These are phyloP conservation scores for Cairneyella variabilis DNA, from an alignment of 495 filamentous ascomycete genomes.

Conservation along the genomic window DNA sequence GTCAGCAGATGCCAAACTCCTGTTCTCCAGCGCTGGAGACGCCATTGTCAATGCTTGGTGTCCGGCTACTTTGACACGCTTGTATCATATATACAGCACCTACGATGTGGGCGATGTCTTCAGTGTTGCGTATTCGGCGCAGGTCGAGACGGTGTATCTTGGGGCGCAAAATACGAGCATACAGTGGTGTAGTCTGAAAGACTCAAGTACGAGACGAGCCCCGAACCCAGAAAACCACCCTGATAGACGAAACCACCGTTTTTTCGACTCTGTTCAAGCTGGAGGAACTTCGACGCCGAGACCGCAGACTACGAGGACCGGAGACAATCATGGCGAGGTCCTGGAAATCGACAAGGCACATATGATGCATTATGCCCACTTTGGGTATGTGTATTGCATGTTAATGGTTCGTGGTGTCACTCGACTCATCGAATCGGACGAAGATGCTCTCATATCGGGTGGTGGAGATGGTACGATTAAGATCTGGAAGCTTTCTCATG, in stretches of 20 bases:
- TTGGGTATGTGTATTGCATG: constrained; percentile 96
- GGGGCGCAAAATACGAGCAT: constrained; percentile 95
- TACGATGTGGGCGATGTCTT: constrained; percentile 97
- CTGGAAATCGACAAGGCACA: constrained; percentile 81
- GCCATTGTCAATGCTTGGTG: constrained; percentile 82
- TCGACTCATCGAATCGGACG: constrained; percentile 56
- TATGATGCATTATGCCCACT: constrained; percentile 86
- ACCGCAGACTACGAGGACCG: constrained; percentile 29
- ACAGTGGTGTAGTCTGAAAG: constrained; percentile 57
- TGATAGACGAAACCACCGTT: constrained; percentile 77
- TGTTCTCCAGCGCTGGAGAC: constrained; percentile 93
- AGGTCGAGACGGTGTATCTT: constrained; percentile 77
- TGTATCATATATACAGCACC: constrained; percentile 88
- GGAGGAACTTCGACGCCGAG: constrained; percentile 69
- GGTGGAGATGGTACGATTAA: constrained; percentile 93
- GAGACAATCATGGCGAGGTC: constrained; percentile 54
- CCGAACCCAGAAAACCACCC: constrained; percentile 68
- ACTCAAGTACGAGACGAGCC: constrained; percentile 43
- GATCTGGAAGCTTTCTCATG: constrained; percentile 68
- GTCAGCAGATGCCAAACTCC: constrained; percentile 64
- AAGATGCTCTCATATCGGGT: constrained; percentile 82
- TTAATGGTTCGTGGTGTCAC: constrained; percentile 63
- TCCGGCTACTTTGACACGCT: constrained; percentile 38
- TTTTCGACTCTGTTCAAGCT: constrained; percentile 89
- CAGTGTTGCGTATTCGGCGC: constrained; percentile 78